phyloP scores from a whole-genome alignment of 2,329 filamentous ascomycete genomes.

The Lachnum nothofagi region DNA sequence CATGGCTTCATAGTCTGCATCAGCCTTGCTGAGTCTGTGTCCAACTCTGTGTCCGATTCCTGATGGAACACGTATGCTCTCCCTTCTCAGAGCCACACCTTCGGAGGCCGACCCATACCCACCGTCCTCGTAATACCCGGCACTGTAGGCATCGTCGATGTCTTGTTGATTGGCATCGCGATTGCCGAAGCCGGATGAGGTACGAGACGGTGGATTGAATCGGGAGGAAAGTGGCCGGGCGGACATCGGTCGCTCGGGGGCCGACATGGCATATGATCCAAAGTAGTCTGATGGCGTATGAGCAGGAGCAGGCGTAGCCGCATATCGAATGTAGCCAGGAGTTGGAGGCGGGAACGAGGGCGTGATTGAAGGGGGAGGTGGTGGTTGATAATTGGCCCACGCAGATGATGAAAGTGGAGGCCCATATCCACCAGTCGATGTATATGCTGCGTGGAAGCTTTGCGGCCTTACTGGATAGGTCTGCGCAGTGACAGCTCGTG shows the following conservation, averaged over 20 bases:
- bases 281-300: constrained; percentile 10
- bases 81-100: constrained; percentile 15
- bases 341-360: constrained; percentile 20
- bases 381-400: constrained; percentile 15
- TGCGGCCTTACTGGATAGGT: constrained; percentile 22
- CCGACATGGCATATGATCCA: constrained; percentile 8
- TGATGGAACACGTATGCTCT: constrained; percentile 22
- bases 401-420: constrained; percentile 27
- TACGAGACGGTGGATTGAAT: constrained; percentile 22
- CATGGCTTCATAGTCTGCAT: constrained; percentile 25
- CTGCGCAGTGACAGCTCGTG: constrained; percentile 23
- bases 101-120: constrained; percentile 24
- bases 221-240: constrained; percentile 21
- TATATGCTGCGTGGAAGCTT: constrained; percentile 21
- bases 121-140: constrained; percentile 22
- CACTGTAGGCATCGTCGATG: constrained; percentile 9
- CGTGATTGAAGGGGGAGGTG: constrained; percentile 1
- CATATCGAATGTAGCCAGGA: constrained; percentile 13
- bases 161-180: constrained; percentile 8
- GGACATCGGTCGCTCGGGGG: constrained; percentile 13
- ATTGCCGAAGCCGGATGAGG: constrained; percentile 20
- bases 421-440: constrained; percentile 7
- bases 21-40: constrained; percentile 15
- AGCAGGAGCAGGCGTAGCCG: constrained; percentile 8
- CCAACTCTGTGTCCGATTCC: constrained; percentile 8